These are phyloP conservation scores for Ilyonectria mors-panacis DNA, from an alignment of 2,329 filamentous ascomycete species.

Conservation along the genomic window DNA sequence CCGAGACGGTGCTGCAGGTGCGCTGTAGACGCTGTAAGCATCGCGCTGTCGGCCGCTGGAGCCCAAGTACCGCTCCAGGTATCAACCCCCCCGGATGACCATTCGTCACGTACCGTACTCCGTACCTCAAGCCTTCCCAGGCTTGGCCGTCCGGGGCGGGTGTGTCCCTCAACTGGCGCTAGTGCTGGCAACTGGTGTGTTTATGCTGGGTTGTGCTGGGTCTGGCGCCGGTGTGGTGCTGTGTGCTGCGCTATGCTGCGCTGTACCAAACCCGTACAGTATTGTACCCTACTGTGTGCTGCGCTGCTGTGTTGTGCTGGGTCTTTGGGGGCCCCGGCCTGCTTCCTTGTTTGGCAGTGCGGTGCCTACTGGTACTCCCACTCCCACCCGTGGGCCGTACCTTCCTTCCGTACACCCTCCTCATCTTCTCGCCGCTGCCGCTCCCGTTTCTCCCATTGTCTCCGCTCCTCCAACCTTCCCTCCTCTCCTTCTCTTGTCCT, in stretches of 20 bases:
- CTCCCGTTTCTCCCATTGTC: slow-evolving; percentile 51
- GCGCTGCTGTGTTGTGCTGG: slow-evolving; percentile 33
- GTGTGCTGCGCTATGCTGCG: slow-evolving; percentile 10
- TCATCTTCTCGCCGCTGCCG: slow-evolving; percentile 47
- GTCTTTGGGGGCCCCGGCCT: slow-evolving; percentile 37
- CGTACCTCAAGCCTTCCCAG: slow-evolving; percentile 29
- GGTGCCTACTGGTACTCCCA: slow-evolving; percentile 35
- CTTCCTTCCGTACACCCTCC: slow-evolving; percentile 47
- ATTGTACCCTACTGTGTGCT: slow-evolving; percentile 9
- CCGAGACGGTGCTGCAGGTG: slow-evolving; percentile 20
- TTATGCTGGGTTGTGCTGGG: slow-evolving; percentile 31
- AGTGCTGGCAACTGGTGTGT: slow-evolving; percentile 26
- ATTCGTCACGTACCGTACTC: slow-evolving; percentile 40
- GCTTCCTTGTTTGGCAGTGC: slow-evolving; percentile 49
- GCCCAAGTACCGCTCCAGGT: slow-evolving; percentile 31
- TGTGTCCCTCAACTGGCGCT: slow-evolving; percentile 35
- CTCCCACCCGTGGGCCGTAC: slow-evolving; percentile 43
- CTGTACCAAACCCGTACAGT: slow-evolving; percentile 25
- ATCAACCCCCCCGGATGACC: slow-evolving; percentile 35
- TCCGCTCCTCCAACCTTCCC: slow-evolving; percentile 52
- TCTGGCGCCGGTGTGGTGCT: slow-evolving; percentile 14
- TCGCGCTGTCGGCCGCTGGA: slow-evolving; percentile 3
- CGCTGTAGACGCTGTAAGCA: slow-evolving; percentile 23
- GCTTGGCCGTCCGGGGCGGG: slow-evolving; percentile 41
- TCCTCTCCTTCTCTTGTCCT: slow-evolving; percentile 47